Percentiles rank a stretch among this genome's conserved stretches.
phyloP scores from a whole-genome alignment of 2,329 filamentous ascomycete genomes.

The Botrytis hyacinthi region DNA sequence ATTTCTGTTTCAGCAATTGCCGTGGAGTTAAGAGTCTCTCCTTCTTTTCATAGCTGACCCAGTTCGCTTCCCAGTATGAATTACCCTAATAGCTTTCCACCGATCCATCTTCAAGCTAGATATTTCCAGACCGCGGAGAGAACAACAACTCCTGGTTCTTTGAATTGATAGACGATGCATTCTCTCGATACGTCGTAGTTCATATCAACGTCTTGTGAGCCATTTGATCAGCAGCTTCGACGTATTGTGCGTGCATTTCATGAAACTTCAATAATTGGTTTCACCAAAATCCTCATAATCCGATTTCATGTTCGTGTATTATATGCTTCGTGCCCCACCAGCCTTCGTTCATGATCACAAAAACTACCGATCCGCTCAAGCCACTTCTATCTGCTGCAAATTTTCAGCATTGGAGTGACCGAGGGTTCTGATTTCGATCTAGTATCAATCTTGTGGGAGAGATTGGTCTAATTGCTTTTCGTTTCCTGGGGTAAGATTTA shows the following conservation, averaged over 20 bases:
- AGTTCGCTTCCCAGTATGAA: not conserved
- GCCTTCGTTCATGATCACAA: fast-evolving
- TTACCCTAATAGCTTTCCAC: not conserved
- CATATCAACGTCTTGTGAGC: not conserved
- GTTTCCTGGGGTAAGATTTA: not conserved
- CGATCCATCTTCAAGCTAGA: not conserved
- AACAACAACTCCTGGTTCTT: not conserved
- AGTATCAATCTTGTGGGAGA: not conserved
- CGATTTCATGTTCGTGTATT: too few relatives aligned
- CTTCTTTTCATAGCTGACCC: not conserved
- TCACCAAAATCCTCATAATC: too few relatives aligned
- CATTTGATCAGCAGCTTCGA: not conserved
- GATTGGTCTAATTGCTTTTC: not conserved
- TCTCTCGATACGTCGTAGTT: not conserved
- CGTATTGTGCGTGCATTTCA: not conserved
- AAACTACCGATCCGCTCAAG: fast-evolving
- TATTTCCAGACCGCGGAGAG: not conserved
- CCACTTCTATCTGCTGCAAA: too few relatives aligned
- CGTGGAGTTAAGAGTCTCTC: not conserved
- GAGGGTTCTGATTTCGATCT: not conserved
- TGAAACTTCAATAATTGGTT: too few relatives aligned
- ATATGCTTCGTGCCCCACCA: too few relatives aligned
- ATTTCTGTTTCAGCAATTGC: not conserved
- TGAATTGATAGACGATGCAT: not conserved
- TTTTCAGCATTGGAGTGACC: too few relatives aligned